phyloP scores from a whole-genome alignment of 768 basidiomycete genomes.

The Stropharia rugosoannulata region DNA sequence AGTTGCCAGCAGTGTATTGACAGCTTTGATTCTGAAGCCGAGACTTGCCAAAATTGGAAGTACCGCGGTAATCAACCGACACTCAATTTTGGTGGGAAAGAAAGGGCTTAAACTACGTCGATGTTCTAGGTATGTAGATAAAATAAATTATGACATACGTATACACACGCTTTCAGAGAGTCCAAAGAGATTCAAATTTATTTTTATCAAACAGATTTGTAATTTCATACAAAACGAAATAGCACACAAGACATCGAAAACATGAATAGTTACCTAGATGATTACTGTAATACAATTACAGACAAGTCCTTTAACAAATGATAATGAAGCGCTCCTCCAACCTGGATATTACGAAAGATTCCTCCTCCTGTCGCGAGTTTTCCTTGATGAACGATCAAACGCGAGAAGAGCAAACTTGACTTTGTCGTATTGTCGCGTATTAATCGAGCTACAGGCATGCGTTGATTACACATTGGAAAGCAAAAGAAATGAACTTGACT shows the following conservation, averaged over 20 bases:
- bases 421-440: conserved; percentile 68
- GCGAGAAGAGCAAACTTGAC: conserved; percentile 76
- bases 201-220: neutral
- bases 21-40: conserved; percentile 1
- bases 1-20: neutral
- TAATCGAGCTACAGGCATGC: conserved; percentile 52
- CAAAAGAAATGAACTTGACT: conserved; percentile 26
- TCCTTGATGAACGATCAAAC: conserved; percentile 73
- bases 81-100: neutral
- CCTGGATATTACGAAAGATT: conserved; percentile 33
- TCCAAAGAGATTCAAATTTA: neutral
- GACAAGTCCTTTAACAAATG: conserved; percentile 4
- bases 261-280: conserved; percentile 12
- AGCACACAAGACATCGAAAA: conserved; percentile 3
- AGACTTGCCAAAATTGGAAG: conserved; percentile 1
- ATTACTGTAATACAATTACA: conserved; percentile 12
- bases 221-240: conserved; percentile 1
- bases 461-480: conserved; percentile 11
- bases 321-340: conserved; percentile 1
- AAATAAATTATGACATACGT: neutral
- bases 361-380: conserved; percentile 65
- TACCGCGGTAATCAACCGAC: neutral
- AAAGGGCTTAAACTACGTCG: neutral
- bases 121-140: neutral
- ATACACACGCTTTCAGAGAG: neutral